Conservation (phyloP, 106 monocot genomes). For the Dioscorea zingiberensis region DNA sequence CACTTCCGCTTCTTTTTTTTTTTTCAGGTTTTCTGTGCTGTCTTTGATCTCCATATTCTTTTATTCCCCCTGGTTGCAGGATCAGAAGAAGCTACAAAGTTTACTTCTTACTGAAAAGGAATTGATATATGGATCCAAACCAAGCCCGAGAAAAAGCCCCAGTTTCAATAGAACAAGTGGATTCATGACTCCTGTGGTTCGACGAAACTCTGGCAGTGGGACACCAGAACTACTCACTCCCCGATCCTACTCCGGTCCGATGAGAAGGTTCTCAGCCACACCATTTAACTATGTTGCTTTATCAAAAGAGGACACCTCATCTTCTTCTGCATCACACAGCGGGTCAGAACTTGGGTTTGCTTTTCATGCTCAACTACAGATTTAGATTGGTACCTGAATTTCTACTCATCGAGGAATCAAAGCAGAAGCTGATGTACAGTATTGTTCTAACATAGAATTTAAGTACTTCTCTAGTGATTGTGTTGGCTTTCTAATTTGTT, state of each 20-base stretch:
- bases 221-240: constrained; percentile 74
- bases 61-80: constrained; percentile 23
- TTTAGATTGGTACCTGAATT: too few relatives aligned
- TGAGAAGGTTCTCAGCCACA: constrained; percentile 37
- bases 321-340: constrained; percentile 53
- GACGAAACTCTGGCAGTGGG: constrained; percentile 43
- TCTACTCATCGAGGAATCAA: too few relatives aligned
- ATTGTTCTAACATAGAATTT: too few relatives aligned
- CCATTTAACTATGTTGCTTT: constrained; percentile 37
- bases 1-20: too few relatives aligned
- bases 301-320: background rate
- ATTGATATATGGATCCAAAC: constrained; percentile 56
- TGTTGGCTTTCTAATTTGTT: too few relatives aligned
- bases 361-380: too few relatives aligned
- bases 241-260: constrained; percentile 56
- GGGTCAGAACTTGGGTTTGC: too few relatives aligned
- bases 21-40: background rate
- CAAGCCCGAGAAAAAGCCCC: constrained; percentile 44
- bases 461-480: too few relatives aligned
- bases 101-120: constrained; percentile 69
- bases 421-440: too few relatives aligned
- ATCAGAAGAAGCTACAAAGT: constrained; percentile 75
- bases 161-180: constrained; percentile 50
- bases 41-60: background rate
- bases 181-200: constrained; percentile 45